Percentiles rank a stretch among this genome's conserved stretches.
Evolutionary conservation across 2,329 filamentous ascomycete species (phyloP).

Genomic region (Cytospora mali): DNA sequence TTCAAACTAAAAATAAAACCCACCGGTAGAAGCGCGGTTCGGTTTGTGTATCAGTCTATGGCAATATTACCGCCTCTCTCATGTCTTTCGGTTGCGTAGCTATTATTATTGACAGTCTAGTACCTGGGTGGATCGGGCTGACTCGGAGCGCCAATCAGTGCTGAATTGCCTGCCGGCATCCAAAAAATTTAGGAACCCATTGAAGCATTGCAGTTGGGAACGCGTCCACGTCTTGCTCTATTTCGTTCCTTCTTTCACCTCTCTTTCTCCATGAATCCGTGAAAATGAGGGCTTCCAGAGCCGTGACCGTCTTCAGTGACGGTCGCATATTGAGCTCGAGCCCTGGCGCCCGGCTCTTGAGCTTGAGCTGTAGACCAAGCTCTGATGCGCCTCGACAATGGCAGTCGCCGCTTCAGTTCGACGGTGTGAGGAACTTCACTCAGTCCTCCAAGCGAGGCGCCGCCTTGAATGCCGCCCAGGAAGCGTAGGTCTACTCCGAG

Average conservation of each 20-base stretch:
- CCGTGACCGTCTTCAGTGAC: constrained; percentile 43
- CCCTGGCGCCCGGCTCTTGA: constrained; percentile 39
- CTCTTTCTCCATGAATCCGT: constrained; percentile 30
- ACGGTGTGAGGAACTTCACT: constrained; percentile 44
- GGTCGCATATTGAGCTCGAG: constrained; percentile 40
- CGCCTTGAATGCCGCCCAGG: constrained; percentile 40
- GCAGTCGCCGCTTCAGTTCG: constrained; percentile 37
- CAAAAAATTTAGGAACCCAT: constrained; percentile 26
- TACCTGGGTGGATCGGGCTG: neutral
- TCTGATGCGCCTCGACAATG: constrained; percentile 37
- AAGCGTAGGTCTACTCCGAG: constrained; percentile 40
- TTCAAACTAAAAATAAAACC: no score
- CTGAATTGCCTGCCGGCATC: constrained; percentile 24
- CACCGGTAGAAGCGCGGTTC: no score
- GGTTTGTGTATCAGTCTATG: no score
- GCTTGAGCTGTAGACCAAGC: constrained; percentile 37
- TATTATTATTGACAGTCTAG: neutral
- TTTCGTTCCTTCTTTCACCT: constrained; percentile 28
- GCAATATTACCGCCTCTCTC: no score
- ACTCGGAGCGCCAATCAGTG: neutral
- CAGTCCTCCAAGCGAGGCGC: constrained; percentile 39
- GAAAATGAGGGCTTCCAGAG: constrained; percentile 46
- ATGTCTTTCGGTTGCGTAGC: no score
- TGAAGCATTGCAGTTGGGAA: constrained; percentile 8
- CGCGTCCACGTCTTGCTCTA: constrained; percentile 20